These are phyloP conservation scores for Colletotrichum plurivorum DNA, from an alignment of 2,329 filamentous ascomycete species.

Conservation along the genomic window DNA sequence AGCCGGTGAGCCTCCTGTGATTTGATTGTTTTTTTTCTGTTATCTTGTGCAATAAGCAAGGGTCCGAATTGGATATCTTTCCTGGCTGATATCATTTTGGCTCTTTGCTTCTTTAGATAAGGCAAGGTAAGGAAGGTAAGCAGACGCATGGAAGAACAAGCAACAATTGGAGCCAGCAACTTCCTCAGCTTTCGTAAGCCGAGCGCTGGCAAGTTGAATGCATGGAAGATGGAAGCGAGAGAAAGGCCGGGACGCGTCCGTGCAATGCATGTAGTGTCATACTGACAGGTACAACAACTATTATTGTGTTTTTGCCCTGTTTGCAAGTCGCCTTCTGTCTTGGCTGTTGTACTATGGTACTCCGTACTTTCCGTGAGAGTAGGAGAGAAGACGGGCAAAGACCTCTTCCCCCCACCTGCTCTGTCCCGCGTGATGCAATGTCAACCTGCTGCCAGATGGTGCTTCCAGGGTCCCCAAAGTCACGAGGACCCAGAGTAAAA, in stretches of 20 bases:
- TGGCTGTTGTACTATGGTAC: no score
- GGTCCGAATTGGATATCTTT: background rate
- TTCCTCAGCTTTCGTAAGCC: background rate
- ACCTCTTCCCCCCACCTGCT: background rate
- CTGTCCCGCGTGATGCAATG: constrained; percentile 32
- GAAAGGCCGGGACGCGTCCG: constrained; percentile 2
- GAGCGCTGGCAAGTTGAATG: background rate
- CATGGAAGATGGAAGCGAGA: no score
- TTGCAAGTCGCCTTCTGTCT: no score
- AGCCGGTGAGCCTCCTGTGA: no score
- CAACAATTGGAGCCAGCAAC: no score
- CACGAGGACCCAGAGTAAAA: constrained; percentile 17
- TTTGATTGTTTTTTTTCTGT: background rate
- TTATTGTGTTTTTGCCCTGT: background rate
- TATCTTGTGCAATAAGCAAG: constrained; percentile 33
- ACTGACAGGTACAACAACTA: no score
- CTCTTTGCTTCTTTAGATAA: constrained; percentile 18
- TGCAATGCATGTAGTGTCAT: background rate
- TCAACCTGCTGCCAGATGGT: constrained; percentile 16
- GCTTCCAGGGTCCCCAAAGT: constrained; percentile 7
- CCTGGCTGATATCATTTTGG: background rate
- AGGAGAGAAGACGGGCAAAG: background rate
- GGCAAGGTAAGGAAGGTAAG: background rate
- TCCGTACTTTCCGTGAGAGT: no score
- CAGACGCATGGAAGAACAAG: constrained; percentile 13